Percentiles rank a stretch among this genome's conserved stretches.
Conservation (phyloP, 352 stramenopile species). For the Pythium aquatile region DNA sequence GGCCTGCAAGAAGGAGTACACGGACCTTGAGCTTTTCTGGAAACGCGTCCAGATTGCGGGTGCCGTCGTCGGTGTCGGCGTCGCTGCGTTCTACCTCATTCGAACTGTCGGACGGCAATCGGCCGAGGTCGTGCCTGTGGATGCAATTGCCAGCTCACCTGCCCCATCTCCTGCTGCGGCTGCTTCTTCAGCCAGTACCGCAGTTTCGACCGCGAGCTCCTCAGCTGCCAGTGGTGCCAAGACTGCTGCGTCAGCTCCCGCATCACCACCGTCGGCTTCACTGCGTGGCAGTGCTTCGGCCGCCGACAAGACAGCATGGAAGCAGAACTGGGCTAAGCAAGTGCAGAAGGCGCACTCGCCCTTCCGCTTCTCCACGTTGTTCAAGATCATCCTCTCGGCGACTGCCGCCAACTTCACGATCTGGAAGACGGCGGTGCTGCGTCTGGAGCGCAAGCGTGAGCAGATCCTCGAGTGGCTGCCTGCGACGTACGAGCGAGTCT, state of each 20-base stretch:
- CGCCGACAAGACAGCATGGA: conserved; percentile 42
- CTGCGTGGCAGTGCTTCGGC: conserved; percentile 8
- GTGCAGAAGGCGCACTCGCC: conserved; percentile 63
- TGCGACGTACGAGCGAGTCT: conserved; percentile 67
- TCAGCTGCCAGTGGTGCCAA: neutral
- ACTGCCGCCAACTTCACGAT: conserved; percentile 62
- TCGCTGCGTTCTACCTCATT: conserved; percentile 74
- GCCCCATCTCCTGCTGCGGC: conserved; percentile 14
- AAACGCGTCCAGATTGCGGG: conserved; percentile 68
- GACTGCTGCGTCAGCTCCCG: neutral
- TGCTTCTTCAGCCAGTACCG: conserved; percentile 1
- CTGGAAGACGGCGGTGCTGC: conserved; percentile 66
- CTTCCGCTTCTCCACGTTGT: conserved; percentile 69
- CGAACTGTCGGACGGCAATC: conserved; percentile 51
- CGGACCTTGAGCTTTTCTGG: conserved; percentile 70
- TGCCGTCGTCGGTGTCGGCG: conserved; percentile 54
- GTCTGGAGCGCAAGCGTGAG: conserved; percentile 66
- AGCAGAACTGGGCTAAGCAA: conserved; percentile 78
- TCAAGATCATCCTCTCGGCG: conserved; percentile 71
- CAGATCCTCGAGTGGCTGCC: conserved; percentile 77
- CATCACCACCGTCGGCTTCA: neutral
- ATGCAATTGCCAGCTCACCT: conserved; percentile 30
- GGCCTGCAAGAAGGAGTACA: conserved; percentile 75
- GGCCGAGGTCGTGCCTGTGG: conserved; percentile 23
- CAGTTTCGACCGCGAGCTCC: neutral